Evolutionary conservation across 2,329 filamentous ascomycete genomes (phyloP), one percentile per base, ranked within the genome.

Genomic region (Paracamarosporium sp.): DNA sequence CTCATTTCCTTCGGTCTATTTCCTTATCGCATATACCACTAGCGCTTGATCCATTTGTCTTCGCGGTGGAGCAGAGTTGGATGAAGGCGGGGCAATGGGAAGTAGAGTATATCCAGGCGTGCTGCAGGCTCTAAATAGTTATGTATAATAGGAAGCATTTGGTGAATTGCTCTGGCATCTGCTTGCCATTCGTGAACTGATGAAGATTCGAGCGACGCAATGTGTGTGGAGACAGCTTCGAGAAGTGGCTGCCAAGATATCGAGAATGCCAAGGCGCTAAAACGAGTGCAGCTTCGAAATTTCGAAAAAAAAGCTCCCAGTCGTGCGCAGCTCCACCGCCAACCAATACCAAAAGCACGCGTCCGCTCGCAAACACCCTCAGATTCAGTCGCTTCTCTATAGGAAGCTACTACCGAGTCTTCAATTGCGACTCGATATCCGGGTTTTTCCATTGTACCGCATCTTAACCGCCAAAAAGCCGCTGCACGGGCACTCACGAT

Each of bases 11-110:
- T 55, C 63, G 60, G 52, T 65, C 55, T 56, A 48, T 64, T 60
- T 70, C 52, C 25, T 52, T 67, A 61, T 62, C 72, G 69, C 70
- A 73, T 73, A 77, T 77, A 76, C 73, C 75, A 76, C 54, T 59
- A 67, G 64, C 71, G 60, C 68, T 61, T 67, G 64, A 68, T 65
- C 57, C 48, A 61, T 64, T 61, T 68, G 61, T 62, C 65, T 66
- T 69, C 51, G 53, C 56, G 62, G 62, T 52, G 61, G 64, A 50
- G 60, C 57, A 56, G 61, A 17, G 17, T n/a, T 12, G 58, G 50
- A 46, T 55, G 61, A 53, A 30, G 55, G 50, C 35, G 50, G 55
- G 51, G 61, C 60, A 61, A 55, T 50, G 51, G 57, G 60, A 59
- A 65, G 60, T 65, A 62, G 65, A 61, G 50, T 52, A 40, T 57